Conservation (phyloP, 306 rosid genomes). For the Lablab purpureus region DNA sequence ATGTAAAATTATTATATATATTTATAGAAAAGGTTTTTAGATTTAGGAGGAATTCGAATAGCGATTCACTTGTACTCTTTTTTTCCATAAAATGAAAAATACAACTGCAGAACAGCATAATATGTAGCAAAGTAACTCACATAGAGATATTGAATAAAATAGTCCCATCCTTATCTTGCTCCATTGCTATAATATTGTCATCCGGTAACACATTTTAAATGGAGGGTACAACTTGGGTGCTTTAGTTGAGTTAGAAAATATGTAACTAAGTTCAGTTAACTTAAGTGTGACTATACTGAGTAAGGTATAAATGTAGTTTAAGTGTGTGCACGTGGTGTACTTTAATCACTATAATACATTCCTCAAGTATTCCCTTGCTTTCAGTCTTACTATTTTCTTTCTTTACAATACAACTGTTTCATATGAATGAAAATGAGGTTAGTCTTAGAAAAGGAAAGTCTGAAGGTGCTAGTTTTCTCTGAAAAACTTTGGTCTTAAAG, state of each 20-base stretch:
- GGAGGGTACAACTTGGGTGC: background rate
- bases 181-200: background rate
- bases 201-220: background rate
- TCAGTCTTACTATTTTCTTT: background rate
- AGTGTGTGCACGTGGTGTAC: background rate
- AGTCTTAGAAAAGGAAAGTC: conserved; percentile 31
- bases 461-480: conserved; percentile 10
- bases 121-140: background rate
- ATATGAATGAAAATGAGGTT: conserved; percentile 10
- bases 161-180: background rate
- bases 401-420: background rate
- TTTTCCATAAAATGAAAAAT: conserved; percentile 35
- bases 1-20: too few species aligned
- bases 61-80: conserved; percentile 16
- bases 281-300: conserved; percentile 5
- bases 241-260: conserved; percentile 1
- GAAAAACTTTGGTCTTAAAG: conserved; percentile 3
- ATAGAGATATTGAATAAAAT: background rate
- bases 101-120: background rate
- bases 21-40: conserved; percentile 21
- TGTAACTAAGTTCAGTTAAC: background rate
- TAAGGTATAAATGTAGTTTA: background rate
- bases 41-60: background rate
- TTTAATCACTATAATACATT: background rate
- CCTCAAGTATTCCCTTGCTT: conserved; percentile 7